Evolutionary conservation across 2,329 filamentous ascomycete species (phyloP).

Genomic region (Aspergillus sp.): DNA sequence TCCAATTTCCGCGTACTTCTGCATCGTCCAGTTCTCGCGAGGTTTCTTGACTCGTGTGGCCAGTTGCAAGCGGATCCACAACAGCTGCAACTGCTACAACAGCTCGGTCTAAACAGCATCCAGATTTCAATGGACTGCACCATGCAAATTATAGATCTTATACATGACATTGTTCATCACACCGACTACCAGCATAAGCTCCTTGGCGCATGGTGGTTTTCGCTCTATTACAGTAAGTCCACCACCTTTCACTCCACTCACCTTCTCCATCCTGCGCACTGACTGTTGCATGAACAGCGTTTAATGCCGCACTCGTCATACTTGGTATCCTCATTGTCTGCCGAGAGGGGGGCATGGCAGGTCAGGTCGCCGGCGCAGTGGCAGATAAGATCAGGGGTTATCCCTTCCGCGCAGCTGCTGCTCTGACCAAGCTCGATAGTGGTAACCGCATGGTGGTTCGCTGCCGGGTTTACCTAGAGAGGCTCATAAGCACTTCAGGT

Average conservation of each 20-base stretch:
- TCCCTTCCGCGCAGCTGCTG: too few relatives aligned
- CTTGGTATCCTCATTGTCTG: too few relatives aligned
- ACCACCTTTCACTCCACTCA: too few relatives aligned
- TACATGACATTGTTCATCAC: constrained; percentile 20
- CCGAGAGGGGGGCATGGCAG: too few relatives aligned
- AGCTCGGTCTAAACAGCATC: constrained; percentile 34
- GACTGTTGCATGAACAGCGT: too few relatives aligned
- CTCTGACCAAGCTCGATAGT: too few relatives aligned
- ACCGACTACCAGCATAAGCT: constrained; percentile 20
- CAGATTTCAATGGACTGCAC: constrained; percentile 34
- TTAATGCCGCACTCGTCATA: too few relatives aligned
- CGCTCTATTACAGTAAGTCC: constrained; percentile 35
- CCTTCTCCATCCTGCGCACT: background rate
- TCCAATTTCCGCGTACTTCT: constrained; percentile 43
- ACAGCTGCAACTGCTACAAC: constrained; percentile 26
- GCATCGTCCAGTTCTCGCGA: constrained; percentile 43
- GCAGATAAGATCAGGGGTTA: too few relatives aligned
- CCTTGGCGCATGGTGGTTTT: constrained; percentile 34
- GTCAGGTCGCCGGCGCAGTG: too few relatives aligned
- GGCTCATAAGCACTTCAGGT: too few relatives aligned
- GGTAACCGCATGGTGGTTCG: too few relatives aligned
- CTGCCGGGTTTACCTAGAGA: too few relatives aligned
- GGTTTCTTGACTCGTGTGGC: constrained; percentile 31
- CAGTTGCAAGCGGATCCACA: constrained; percentile 2
- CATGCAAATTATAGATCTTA: constrained; percentile 28